A percentile compares a stretch with the other conserved stretches of the same genome.
Evolutionary conservation across 2,329 filamentous ascomycete species (phyloP).

Genomic region (Aspergillus thermomutatus): DNA sequence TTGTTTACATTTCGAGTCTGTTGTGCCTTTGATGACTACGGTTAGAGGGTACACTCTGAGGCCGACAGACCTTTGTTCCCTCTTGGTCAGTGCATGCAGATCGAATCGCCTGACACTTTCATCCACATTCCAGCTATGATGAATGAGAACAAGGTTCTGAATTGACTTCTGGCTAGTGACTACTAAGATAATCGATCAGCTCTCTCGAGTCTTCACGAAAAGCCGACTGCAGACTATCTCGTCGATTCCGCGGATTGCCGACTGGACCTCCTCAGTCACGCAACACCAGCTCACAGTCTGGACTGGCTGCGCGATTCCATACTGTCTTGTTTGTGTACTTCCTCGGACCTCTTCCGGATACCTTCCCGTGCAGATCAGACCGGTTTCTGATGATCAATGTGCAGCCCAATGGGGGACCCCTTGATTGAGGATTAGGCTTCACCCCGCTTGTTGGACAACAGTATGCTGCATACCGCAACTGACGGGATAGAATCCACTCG

Average conservation of each 20-base stretch:
- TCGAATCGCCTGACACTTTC: not conserved
- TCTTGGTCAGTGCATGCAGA: not conserved
- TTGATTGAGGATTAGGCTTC: not conserved
- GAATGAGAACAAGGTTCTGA: not conserved
- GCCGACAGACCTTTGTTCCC: not conserved
- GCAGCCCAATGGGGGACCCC: not conserved
- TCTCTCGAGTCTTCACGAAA: not conserved
- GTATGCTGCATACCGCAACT: not conserved
- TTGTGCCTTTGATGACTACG: not conserved
- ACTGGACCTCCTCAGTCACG: not conserved
- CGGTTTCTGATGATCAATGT: not conserved
- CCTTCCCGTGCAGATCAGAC: not conserved
- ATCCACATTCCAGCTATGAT: not conserved
- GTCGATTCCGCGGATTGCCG: conserved; percentile 9
- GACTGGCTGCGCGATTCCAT: not conserved
- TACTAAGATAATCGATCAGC: not conserved
- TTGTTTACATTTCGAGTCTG: not conserved
- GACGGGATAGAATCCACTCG: conserved; percentile 1
- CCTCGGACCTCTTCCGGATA: not conserved
- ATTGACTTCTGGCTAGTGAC: not conserved
- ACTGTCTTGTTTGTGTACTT: not conserved
- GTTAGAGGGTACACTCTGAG: not conserved
- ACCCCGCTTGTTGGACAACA: not conserved
- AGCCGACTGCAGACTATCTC: not conserved
- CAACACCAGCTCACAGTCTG: not conserved